phyloP scores from a whole-genome alignment of 805 yeast genomes.

The Yueomyces sp. region DNA sequence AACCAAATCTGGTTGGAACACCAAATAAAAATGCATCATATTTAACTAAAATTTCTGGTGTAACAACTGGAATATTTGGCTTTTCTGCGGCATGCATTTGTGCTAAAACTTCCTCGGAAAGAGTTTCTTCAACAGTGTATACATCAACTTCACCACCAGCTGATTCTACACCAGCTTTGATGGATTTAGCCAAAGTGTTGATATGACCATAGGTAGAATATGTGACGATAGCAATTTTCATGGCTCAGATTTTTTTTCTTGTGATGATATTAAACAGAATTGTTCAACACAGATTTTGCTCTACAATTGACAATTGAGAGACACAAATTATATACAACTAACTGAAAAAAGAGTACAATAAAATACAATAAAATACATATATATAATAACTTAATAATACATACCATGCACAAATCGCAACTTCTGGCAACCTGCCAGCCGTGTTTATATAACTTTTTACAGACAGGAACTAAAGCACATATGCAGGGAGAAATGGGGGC shows the following conservation, averaged over 20 bases:
- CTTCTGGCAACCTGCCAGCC: no score
- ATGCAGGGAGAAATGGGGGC: no score
- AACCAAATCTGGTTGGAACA: conserved; percentile 69
- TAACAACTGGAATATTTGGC: conserved; percentile 41
- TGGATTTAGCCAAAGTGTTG: conserved; percentile 50
- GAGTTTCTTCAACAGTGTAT: conserved; percentile 67
- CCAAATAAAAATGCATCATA: conserved; percentile 73
- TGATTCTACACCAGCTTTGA: conserved; percentile 51
- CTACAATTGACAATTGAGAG: no score
- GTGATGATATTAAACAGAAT: no score
- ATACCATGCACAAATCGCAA: no score
- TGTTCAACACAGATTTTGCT: no score
- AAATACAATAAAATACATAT: no score
- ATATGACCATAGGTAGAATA: conserved; percentile 78
- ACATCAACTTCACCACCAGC: conserved; percentile 60
- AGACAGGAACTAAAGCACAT: no score
- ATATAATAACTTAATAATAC: no score
- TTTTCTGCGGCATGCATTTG: conserved; percentile 55
- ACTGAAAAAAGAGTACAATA: no score
- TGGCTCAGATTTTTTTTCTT: background rate
- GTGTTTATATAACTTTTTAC: no score
- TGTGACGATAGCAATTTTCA: conserved; percentile 35
- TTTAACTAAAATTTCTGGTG: conserved; percentile 37
- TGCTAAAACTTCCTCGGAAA: conserved; percentile 42
- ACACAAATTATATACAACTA: no score